Evolutionary conservation across 2,329 filamentous ascomycete species (phyloP).

Genomic region (Chaetomium strumarium): DNA sequence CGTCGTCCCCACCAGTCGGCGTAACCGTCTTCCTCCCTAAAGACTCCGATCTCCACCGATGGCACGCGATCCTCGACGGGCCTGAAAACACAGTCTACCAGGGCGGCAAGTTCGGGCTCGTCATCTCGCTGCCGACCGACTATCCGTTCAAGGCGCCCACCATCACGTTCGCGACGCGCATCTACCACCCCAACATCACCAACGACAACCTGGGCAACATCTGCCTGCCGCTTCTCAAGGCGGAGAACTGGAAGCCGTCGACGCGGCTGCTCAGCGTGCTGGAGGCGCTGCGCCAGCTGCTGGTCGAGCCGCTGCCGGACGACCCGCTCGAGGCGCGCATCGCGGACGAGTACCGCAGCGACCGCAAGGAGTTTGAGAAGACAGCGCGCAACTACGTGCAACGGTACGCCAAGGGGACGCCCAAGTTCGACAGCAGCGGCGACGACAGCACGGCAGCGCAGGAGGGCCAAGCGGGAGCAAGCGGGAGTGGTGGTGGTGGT

Average conservation of each 20-base stretch:
- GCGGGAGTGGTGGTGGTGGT: neutral
- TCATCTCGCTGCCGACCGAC: conserved; percentile 66
- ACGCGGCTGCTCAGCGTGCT: conserved; percentile 71
- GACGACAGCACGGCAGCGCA: neutral
- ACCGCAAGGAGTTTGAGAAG: conserved; percentile 65
- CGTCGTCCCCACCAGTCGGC: conserved; percentile 40
- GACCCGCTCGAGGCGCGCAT: conserved; percentile 84
- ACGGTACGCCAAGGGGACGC: conserved; percentile 56
- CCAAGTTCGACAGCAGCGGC: conserved; percentile 31
- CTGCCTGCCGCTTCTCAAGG: conserved; percentile 76
- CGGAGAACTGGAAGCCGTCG: conserved; percentile 88
- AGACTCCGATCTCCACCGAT: conserved; percentile 45
- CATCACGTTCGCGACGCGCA: conserved; percentile 76
- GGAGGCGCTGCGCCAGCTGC: conserved; percentile 65
- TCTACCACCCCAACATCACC: conserved; percentile 93
- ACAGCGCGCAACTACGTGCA: conserved; percentile 67
- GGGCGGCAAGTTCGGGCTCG: conserved; percentile 68
- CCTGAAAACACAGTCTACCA: conserved; percentile 43
- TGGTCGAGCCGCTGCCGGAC: conserved; percentile 78
- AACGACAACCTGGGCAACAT: conserved; percentile 81
- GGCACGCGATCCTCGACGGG: conserved; percentile 45
- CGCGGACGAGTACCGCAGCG: conserved; percentile 72
- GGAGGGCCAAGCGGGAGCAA: neutral
- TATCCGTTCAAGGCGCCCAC: conserved; percentile 88
- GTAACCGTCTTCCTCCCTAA: conserved; percentile 42